Conservation (phyloP, 768 basidiomycete genomes). For the Harrya chromipes region DNA sequence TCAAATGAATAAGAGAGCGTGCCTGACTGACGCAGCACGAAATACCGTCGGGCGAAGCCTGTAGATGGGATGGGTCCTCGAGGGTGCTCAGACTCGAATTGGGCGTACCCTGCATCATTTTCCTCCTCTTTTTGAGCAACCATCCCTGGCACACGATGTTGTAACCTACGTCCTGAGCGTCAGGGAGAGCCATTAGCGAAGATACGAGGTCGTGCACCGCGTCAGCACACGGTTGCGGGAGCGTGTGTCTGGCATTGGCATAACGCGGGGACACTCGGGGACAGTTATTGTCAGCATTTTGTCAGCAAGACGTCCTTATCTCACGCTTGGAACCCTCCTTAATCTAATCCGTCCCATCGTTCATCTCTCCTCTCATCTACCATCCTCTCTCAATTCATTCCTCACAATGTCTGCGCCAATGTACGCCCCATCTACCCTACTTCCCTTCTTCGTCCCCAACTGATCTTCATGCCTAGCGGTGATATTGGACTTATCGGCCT, state of each 20-base stretch:
- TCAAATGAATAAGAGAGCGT: conserved; percentile 73
- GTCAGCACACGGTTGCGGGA: neutral
- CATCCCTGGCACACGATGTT: conserved; percentile 63
- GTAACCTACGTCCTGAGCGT: conserved; percentile 4
- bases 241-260: conserved; percentile 1
- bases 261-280: neutral
- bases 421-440: conserved; percentile 39
- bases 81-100: neutral
- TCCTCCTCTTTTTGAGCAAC: conserved; percentile 83
- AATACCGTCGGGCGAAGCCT: conserved; percentile 88
- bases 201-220: too few relatives aligned
- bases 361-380: conserved; percentile 34
- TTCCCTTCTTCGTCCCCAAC: conserved; percentile 17
- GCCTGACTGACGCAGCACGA: conserved; percentile 64
- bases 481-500: conserved; percentile 98
- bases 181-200: conserved; percentile 12
- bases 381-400: conserved; percentile 31
- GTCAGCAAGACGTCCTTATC: conserved; percentile 3
- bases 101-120: conserved; percentile 77
- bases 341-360: conserved; percentile 26
- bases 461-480: conserved; percentile 52
- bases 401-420: conserved; percentile 43
- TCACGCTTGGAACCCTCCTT: conserved; percentile 18
- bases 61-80: conserved; percentile 1
- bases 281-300: conserved; percentile 1